These are phyloP conservation scores for Lathyrus sativus DNA, from an alignment of 306 rosid species.

Conservation along the genomic window DNA sequence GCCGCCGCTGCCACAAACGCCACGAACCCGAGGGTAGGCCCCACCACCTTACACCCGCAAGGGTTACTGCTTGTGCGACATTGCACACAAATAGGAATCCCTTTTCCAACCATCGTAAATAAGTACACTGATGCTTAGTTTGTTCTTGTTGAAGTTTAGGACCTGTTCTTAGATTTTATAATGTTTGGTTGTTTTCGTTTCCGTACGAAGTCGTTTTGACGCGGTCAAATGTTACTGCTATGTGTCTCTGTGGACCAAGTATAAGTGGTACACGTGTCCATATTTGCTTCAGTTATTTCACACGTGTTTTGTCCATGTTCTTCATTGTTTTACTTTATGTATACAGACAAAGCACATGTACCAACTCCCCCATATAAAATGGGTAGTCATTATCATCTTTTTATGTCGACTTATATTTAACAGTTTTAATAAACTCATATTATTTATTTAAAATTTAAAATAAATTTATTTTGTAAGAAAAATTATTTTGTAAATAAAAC, in stretches of 20 bases:
- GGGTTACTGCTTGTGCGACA: constrained; percentile 74
- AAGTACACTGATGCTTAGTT: no score
- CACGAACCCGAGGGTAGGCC: constrained; percentile 70
- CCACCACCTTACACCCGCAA: constrained; percentile 84
- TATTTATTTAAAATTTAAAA: no score
- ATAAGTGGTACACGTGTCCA: constrained; percentile 10
- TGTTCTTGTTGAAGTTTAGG: not conserved
- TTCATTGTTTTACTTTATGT: not conserved
- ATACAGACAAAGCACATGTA: not conserved
- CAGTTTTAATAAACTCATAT: no score
- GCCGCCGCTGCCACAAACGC: constrained; percentile 61
- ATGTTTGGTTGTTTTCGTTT: not conserved
- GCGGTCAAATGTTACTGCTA: not conserved
- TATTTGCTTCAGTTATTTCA: not conserved
- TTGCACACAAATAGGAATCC: constrained; percentile 63
- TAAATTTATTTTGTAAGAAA: no score
- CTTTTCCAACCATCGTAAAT: constrained; percentile 37
- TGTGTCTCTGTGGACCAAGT: not conserved
- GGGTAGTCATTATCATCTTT: no score
- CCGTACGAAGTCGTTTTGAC: not conserved
- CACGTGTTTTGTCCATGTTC: constrained; percentile 17
- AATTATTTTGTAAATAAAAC: no score
- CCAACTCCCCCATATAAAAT: not conserved
- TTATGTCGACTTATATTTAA: no score
- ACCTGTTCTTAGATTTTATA: not conserved